Evolutionary conservation across 2,329 filamentous ascomycete species (phyloP), one percentile per base, ranked within the genome.

Genomic region (Periconia sp.): DNA sequence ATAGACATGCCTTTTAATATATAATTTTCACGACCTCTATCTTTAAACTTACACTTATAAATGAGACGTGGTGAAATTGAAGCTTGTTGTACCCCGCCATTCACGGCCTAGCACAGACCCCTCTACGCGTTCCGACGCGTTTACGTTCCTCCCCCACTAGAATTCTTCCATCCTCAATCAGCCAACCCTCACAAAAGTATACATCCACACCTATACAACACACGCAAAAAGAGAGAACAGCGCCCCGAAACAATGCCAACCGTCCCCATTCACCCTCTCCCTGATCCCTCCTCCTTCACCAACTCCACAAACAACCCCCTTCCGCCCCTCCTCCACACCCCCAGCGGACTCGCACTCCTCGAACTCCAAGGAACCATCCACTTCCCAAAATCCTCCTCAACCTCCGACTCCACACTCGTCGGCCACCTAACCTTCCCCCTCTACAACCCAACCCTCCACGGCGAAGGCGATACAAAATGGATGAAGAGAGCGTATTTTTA

Each of bases 301-400:
- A n/a, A 46, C 37, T 13, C 14, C 33, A 43, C 40, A 53, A 55
- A 55, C 35, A 85, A 83, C 63, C 86, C 90, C 3, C 83, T 97
- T 5, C 94, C 94, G 1, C 74, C 82, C n/a, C 81, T 96, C 57
- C 84, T 97, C 15, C 90, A 92, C 64, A 97, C 93, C 1, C 94
- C 94, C 0, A 87, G 89, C 0, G 94, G 94, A 47, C 84, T 97
- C 41, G 93, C 93, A 17, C 81, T 99, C 44, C 80, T 99, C 53
- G 94, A 97, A 76, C 84, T 99, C 14, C 94, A 99, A 79, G 94
- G 92, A 56, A 91, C 85, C 14, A 87, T 99, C 76, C 93, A 95
- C 73, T 79, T 92, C 1, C 87, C 91, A 8, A 76, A 48, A 60
- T 30, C 61, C 18, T 56, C 47, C 3, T 18, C 33, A 41, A 41